Conservation (phyloP, 352 stramenopile species). For the Pythium phragmiticola region DNA sequence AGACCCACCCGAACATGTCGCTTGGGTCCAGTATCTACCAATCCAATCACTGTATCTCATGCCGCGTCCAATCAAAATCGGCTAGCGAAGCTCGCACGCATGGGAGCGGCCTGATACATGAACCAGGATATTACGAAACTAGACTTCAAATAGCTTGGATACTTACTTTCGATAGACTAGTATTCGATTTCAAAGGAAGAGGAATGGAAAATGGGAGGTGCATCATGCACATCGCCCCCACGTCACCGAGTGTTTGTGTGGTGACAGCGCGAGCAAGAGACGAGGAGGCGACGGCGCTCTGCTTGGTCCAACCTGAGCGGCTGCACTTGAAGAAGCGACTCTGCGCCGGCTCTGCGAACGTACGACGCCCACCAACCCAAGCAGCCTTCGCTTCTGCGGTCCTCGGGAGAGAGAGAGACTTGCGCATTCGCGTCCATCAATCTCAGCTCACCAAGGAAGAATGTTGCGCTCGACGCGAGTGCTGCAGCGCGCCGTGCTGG, state of each 20-base stretch:
- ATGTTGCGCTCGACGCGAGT: slow-evolving; percentile 16
- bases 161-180: neutral
- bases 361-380: slow-evolving; percentile 2
- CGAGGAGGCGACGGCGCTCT: slow-evolving; percentile 4
- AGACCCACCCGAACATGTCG: neutral
- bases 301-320: neutral
- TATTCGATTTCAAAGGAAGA: neutral
- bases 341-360: no score
- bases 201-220: neutral
- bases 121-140: slow-evolving; percentile 9
- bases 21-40: slow-evolving; percentile 3
- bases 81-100: neutral
- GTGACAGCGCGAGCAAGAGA: slow-evolving; percentile 13
- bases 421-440: slow-evolving; percentile 6
- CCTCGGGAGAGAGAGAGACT: neutral
- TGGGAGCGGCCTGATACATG: slow-evolving; percentile 4
- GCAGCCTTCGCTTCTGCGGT: slow-evolving; percentile 1
- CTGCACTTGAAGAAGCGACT: slow-evolving; percentile 18
- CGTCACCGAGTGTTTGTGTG: slow-evolving; percentile 6
- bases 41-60: neutral
- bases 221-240: slow-evolving; percentile 12
- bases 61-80: neutral
- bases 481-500: slow-evolving; percentile 19
- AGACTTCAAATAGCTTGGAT: neutral
- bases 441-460: neutral